phyloP scores from a whole-genome alignment of 768 basidiomycete genomes.

The Leccinum imitatum region DNA sequence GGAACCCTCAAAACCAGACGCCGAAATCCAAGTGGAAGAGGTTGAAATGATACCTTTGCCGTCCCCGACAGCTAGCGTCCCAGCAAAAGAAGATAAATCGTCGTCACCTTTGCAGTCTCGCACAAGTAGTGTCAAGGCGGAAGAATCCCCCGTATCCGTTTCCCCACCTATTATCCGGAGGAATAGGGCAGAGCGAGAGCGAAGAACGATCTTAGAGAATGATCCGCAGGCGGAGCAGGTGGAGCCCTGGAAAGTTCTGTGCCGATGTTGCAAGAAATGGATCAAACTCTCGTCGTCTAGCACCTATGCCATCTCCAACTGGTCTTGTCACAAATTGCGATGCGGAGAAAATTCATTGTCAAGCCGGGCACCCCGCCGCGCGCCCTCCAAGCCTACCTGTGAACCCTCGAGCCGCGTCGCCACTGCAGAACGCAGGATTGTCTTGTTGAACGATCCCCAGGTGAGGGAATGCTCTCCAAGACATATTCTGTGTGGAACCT shows the following conservation, averaged over 20 bases:
- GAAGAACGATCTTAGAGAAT: constrained; percentile 49
- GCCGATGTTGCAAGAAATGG: constrained; percentile 65
- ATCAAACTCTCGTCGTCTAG: constrained; percentile 44
- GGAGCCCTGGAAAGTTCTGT: constrained; percentile 52
- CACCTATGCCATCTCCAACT: constrained; percentile 48
- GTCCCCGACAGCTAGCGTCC: not conserved
- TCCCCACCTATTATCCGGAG: not conserved
- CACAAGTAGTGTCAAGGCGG: constrained; percentile 1
- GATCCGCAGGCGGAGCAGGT: constrained; percentile 54
- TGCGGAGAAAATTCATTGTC: constrained; percentile 36
- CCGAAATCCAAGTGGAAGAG: not conserved
- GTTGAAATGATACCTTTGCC: not conserved
- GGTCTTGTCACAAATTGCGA: constrained; percentile 50
- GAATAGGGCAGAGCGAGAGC: constrained; percentile 37
- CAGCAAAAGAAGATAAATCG: not conserved
- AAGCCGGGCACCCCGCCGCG: constrained; percentile 16
- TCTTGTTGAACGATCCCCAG: constrained; percentile 63
- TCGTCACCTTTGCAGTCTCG: not conserved
- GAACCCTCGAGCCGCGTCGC: constrained; percentile 62
- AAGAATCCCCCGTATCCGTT: not conserved
- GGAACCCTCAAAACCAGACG: not conserved
- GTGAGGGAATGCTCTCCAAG: constrained; percentile 47
- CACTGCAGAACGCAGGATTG: constrained; percentile 59
- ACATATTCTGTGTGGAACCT: constrained; percentile 52
- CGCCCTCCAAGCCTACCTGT: constrained; percentile 19